These are phyloP conservation scores for Gentiana dahurica DNA, from an alignment of 257 asterid genomes.

Conservation along the genomic window DNA sequence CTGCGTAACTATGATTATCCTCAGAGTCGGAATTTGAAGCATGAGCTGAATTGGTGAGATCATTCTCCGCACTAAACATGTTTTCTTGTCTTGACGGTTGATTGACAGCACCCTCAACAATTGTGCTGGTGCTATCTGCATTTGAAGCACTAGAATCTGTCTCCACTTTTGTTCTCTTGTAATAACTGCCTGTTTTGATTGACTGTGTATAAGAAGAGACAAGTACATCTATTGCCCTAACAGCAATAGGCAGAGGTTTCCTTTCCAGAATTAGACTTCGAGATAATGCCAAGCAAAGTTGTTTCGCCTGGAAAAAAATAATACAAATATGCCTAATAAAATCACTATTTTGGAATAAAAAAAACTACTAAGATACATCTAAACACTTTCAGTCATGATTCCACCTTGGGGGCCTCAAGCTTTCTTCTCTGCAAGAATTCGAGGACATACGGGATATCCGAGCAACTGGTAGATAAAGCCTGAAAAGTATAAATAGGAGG, in stretches of 20 bases:
- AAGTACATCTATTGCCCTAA: constrained; percentile 52
- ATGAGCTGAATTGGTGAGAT: constrained; percentile 22
- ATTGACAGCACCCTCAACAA: constrained; percentile 22
- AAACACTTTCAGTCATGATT: constrained; percentile 3
- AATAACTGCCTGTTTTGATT: constrained; percentile 59
- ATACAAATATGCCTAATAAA: no score
- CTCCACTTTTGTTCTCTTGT: constrained; percentile 39
- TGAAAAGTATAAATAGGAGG: constrained; percentile 22
- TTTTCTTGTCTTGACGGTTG: constrained; percentile 29
- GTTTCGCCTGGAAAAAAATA: constrained; percentile 56
- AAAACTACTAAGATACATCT: not conserved
- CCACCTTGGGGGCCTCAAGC: constrained; percentile 81
- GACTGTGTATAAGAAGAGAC: constrained; percentile 45
- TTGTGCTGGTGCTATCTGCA: constrained; percentile 22
- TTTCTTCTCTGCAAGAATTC: constrained; percentile 91
- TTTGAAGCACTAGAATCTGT: constrained; percentile 39
- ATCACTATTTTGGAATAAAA: not conserved
- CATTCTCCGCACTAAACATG: constrained; percentile 23
- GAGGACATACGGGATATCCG: constrained; percentile 65
- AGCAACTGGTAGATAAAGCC: constrained; percentile 92
- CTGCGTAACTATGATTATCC: constrained; percentile 22
- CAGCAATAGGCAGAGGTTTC: constrained; percentile 60
- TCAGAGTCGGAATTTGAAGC: constrained; percentile 47
- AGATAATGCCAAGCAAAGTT: constrained; percentile 50
- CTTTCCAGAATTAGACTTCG: constrained; percentile 73